phyloP scores from a whole-genome alignment of 305 asterid species.

The Solanum hybrid region DNA sequence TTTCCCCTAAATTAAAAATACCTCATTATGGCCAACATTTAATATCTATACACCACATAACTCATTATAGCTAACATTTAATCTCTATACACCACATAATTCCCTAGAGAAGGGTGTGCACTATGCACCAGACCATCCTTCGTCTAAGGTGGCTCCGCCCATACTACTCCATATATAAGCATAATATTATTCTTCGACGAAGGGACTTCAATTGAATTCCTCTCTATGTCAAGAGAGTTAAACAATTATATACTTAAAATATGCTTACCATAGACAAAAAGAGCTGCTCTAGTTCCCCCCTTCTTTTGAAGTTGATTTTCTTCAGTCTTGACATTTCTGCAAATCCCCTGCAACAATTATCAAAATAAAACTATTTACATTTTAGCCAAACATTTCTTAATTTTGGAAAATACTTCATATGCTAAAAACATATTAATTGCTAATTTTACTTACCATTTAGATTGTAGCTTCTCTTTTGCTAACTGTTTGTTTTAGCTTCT shows the following conservation, averaged over 20 bases:
- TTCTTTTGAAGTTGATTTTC: slow-evolving; percentile 19
- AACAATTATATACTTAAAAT: background rate
- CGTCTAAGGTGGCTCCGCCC: too few species aligned
- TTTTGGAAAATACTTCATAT: background rate
- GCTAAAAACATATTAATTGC: background rate
- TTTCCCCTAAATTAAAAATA: too few species aligned
- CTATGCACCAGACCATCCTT: too few species aligned
- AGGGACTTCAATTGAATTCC: too few species aligned
- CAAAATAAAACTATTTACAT: background rate
- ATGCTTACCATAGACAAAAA: slow-evolving; percentile 43
- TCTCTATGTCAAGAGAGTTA: background rate
- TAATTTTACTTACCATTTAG: background rate
- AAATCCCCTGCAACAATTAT: slow-evolving; percentile 29
- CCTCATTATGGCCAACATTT: too few species aligned
- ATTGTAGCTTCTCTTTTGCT: background rate
- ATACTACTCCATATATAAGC: background rate
- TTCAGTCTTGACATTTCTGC: slow-evolving; percentile 15
- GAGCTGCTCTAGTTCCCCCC: slow-evolving; percentile 53
- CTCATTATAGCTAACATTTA: too few species aligned
- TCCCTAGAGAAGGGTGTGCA: too few species aligned
- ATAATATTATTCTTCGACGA: background rate
- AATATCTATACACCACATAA: too few species aligned
- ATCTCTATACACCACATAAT: too few species aligned
- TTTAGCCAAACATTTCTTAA: background rate
- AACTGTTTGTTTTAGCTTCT: background rate